Conservation (phyloP, 2,329 filamentous ascomycete genomes). For the Pseudogymnoascus sp. region DNA sequence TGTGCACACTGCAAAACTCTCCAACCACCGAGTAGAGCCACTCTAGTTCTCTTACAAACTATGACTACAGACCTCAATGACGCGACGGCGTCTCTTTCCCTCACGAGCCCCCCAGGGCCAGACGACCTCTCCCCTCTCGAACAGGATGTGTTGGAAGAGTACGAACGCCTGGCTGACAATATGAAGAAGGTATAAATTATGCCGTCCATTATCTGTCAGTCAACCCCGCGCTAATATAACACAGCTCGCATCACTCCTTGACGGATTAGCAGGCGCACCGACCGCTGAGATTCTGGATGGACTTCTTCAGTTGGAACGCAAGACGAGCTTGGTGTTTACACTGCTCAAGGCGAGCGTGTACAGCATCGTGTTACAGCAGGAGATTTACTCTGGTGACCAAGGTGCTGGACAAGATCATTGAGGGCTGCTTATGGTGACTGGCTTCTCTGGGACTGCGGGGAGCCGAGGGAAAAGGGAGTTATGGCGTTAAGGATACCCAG, state of each 20-base stretch:
- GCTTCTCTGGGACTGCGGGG: background rate
- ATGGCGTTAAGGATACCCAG: slow-evolving; percentile 2
- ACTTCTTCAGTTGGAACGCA: slow-evolving; percentile 79
- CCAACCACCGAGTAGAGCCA: background rate
- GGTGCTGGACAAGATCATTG: slow-evolving; percentile 26
- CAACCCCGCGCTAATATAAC: slow-evolving; percentile 9
- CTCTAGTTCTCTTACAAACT: background rate
- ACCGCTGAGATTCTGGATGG: slow-evolving; percentile 79
- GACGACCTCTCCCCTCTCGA: slow-evolving; percentile 67
- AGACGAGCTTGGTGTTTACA: slow-evolving; percentile 91
- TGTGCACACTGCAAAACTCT: background rate
- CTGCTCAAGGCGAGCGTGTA: slow-evolving; percentile 97
- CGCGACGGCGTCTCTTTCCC: slow-evolving; percentile 10
- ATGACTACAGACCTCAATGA: slow-evolving; percentile 17
- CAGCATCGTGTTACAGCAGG: slow-evolving; percentile 95
- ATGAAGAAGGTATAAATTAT: slow-evolving; percentile 65
- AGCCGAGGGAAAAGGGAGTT: background rate
- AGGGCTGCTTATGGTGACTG: background rate
- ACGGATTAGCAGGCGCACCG: slow-evolving; percentile 58
- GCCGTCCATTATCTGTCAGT: background rate
- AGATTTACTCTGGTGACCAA: slow-evolving; percentile 66
- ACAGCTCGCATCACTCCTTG: slow-evolving; percentile 52
- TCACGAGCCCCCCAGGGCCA: slow-evolving; percentile 24
- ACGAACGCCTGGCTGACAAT: slow-evolving; percentile 77
- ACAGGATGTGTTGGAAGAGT: slow-evolving; percentile 92